Base-by-base conservation (phyloP, 176 grass and related monocot genomes). In the Paspalum vaginatum region DNA sequence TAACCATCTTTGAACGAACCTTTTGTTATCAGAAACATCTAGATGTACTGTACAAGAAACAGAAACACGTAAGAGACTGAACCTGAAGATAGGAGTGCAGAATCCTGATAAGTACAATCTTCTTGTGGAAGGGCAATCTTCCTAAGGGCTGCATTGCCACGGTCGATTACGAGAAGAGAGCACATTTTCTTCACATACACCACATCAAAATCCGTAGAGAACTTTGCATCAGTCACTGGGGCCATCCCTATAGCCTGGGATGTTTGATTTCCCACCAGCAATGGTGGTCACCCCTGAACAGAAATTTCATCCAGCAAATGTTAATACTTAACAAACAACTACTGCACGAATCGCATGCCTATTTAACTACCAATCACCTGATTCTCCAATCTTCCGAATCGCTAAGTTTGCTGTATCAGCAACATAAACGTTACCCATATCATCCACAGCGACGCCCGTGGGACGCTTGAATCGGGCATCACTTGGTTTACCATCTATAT, bases 221-320 rank as follows among this genome's bases (percentile, higher is more conserved):
- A 98, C 74, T 98, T 91, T 43, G 96, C 96, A 89, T 98, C 96
- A n/a, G 81, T 98, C 96, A 66, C 96, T 98, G n/a, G 96, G 96
- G 42, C 96, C 96, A 85, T 98, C 96, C 81, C 90, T 92, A 69
- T 95, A 98, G 27, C 96, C 96, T 4, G 96, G 92, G 47, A 91
- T 85, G 79, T 91, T 98, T 57, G 96, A 98, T 91, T 95, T 98
- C 15, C 96, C 96, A 79, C 96, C 96, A 12, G 96, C 96, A 89
- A 98, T 95, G 60, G 96, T 98, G 38, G 94, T 94, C 66, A 95
- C 96, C 45, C 96, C 96, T 98, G 79, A 68, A 85, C 38, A 41
- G 12, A 64, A 81, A 42, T 49, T 64, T 50, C 49, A 80, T 46
- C 40, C 82, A 85, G n/a, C 49, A 49, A 76, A 7, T 71, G 50